These are phyloP conservation scores for Colletotrichum somersetense DNA, from an alignment of 2,329 filamentous ascomycete genomes.

Conservation along the genomic window DNA sequence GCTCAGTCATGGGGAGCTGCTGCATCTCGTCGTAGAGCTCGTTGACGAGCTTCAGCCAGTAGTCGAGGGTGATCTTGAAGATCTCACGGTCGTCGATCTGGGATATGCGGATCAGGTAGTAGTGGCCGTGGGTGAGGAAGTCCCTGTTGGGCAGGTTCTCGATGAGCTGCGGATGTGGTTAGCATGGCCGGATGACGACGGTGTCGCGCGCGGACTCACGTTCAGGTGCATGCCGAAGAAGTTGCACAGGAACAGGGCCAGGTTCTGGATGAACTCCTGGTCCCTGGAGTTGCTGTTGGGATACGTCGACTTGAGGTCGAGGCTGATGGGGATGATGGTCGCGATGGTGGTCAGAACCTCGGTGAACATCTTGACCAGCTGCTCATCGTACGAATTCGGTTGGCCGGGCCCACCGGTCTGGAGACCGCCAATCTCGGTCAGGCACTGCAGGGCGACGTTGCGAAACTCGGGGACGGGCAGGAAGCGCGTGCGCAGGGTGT, in stretches of 20 bases:
- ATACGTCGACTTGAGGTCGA: conserved; percentile 93
- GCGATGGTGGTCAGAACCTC: conserved; percentile 94
- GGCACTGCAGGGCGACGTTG: conserved; percentile 94
- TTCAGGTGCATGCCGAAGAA: conserved; percentile 95
- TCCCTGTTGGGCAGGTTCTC: conserved; percentile 96
- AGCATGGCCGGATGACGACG: conserved; percentile 41
- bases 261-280: conserved; percentile 97
- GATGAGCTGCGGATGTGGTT: conserved; percentile 72
- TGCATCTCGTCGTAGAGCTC: conserved; percentile 99
- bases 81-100: conserved; percentile 99
- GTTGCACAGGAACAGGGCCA: conserved; percentile 95
- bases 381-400: conserved; percentile 87
- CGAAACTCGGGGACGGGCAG: conserved; percentile 94
- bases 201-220: conserved; percentile 58
- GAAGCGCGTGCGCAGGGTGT: conserved; percentile 92
- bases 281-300: conserved; percentile 91
- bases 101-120: conserved; percentile 97
- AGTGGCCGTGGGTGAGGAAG: conserved; percentile 95
- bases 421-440: conserved; percentile 96
- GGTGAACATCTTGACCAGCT: conserved; percentile 98
- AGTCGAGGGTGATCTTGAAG: conserved; percentile 99
- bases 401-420: conserved; percentile 81
- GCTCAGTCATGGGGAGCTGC: conserved; percentile 89
- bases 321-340: conserved; percentile 88
- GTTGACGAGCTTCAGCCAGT: conserved; percentile 98